Conservation (phyloP, 2,329 filamentous ascomycete genomes). For the Ophiostoma pallidulum region DNA sequence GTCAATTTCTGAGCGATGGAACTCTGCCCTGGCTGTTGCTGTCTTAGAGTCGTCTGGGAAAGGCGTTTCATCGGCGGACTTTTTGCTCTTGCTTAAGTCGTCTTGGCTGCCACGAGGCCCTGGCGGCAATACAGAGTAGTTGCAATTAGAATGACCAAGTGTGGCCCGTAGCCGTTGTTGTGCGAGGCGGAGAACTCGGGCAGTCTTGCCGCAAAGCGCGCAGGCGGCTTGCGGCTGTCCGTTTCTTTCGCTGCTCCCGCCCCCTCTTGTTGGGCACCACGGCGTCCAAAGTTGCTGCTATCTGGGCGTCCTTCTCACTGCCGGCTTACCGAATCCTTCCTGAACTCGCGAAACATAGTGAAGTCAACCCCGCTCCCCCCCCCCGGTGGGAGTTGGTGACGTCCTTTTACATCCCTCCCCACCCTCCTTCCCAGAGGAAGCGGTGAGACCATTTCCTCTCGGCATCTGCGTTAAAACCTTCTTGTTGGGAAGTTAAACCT, state of each 20-base stretch:
- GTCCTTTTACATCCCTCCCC: not conserved
- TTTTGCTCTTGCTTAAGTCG: not conserved
- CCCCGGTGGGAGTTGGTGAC: not conserved
- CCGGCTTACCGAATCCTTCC: constrained; percentile 1
- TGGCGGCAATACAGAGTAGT: not conserved
- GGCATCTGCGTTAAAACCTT: not conserved
- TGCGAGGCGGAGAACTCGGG: too few relatives aligned
- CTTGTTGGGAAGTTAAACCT: too few relatives aligned
- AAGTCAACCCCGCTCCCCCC: not conserved
- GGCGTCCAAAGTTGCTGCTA: too few relatives aligned
- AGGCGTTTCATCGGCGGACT: not conserved
- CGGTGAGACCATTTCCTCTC: not conserved
- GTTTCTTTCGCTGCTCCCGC: too few relatives aligned
- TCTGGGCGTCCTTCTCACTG: not conserved
- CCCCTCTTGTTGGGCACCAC: too few relatives aligned
- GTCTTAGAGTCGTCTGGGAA: not conserved
- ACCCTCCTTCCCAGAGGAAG: not conserved
- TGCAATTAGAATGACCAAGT: too few relatives aligned
- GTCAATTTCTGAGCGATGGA: too few relatives aligned
- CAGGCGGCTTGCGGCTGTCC: too few relatives aligned
- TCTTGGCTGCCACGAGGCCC: not conserved
- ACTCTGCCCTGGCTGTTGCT: not conserved
- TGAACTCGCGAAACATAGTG: not conserved
- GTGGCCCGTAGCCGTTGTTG: too few relatives aligned
- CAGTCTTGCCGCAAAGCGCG: too few relatives aligned